A percentile compares a stretch with the other conserved stretches of the same genome.
Evolutionary conservation across 768 basidiomycete species (phyloP).

Genomic region (Panaeolus cyanescens): DNA sequence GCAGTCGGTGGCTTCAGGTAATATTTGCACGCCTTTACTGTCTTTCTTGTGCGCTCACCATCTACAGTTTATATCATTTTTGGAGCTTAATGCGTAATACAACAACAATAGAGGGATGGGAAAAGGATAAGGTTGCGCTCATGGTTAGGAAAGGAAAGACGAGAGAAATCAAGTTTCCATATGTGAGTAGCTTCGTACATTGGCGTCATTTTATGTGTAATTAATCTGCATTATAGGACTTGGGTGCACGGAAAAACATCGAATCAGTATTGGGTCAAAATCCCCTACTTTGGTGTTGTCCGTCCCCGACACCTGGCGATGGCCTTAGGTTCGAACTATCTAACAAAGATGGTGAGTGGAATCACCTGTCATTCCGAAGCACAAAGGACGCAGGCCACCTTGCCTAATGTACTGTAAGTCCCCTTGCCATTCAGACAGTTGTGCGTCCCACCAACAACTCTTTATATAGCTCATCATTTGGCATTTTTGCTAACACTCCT

Average conservation of each 20-base stretch:
- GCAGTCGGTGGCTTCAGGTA: constrained; percentile 92
- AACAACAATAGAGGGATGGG: constrained; percentile 97
- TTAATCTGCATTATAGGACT: constrained; percentile 53
- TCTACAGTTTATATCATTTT: constrained; percentile 80
- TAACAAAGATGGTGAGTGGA: constrained; percentile 75
- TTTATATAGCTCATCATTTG: background rate
- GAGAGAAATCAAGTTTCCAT: constrained; percentile 91
- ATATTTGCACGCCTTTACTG: constrained; percentile 6
- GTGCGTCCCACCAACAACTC: background rate
- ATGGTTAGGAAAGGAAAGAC: constrained; percentile 86
- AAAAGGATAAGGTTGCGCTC: constrained; percentile 92
- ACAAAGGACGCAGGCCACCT: constrained; percentile 18
- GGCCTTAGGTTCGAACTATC: constrained; percentile 81
- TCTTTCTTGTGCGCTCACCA: constrained; percentile 2
- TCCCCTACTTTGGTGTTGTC: constrained; percentile 84
- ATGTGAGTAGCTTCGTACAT: constrained; percentile 50
- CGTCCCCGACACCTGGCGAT: constrained; percentile 61
- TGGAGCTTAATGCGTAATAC: constrained; percentile 75
- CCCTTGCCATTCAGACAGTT: background rate
- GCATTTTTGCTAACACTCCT: constrained; percentile 4
- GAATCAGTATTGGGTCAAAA: constrained; percentile 76
- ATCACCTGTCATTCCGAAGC: constrained; percentile 34
- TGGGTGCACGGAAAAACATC: constrained; percentile 75
- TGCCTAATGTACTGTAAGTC: constrained; percentile 19
- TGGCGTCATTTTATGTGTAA: background rate